Conservation (phyloP, 2,329 filamentous ascomycete genomes). For the Phialocephala sp. region DNA sequence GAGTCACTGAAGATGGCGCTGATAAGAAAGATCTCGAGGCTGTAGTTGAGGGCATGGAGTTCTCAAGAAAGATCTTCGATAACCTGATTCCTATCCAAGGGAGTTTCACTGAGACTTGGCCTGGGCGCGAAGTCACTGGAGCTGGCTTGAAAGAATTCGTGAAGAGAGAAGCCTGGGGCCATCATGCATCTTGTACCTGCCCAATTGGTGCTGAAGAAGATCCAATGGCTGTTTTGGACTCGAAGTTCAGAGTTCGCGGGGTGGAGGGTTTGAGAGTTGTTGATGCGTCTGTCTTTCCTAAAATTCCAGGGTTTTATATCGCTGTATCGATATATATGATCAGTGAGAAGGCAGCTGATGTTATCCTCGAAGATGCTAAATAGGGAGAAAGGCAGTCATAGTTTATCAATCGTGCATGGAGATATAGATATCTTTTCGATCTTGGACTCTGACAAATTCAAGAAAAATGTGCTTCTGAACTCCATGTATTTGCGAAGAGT, state of each 20-base stretch:
- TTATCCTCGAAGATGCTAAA: too few relatives aligned
- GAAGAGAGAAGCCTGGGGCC: conserved; percentile 57
- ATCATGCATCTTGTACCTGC: conserved; percentile 61
- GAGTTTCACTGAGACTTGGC: conserved; percentile 47
- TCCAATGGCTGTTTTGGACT: conserved; percentile 51
- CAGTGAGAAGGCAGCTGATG: conserved; percentile 58
- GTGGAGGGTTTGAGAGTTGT: conserved; percentile 57
- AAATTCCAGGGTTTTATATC: conserved; percentile 56
- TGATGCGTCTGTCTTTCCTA: conserved; percentile 62
- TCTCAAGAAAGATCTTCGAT: conserved; percentile 45
- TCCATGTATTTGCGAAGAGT: too few relatives aligned
- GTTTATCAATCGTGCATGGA: too few relatives aligned
- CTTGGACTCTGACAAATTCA: too few relatives aligned
- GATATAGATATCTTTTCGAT: too few relatives aligned
- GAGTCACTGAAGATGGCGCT: conserved; percentile 25
- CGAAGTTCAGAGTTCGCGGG: conserved; percentile 44
- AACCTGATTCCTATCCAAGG: conserved; percentile 44
- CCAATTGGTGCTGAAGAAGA: conserved; percentile 57
- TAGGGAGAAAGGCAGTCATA: too few relatives aligned
- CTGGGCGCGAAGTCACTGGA: conserved; percentile 39
- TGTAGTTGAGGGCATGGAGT: conserved; percentile 15
- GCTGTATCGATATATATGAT: conserved; percentile 60
- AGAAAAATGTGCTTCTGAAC: too few relatives aligned
- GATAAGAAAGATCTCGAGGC: conserved; percentile 19
- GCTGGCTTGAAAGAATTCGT: conserved; percentile 50